phyloP scores from a whole-genome alignment of 2,329 filamentous ascomycete genomes.

The Hymenotorrendiella dingleyae region DNA sequence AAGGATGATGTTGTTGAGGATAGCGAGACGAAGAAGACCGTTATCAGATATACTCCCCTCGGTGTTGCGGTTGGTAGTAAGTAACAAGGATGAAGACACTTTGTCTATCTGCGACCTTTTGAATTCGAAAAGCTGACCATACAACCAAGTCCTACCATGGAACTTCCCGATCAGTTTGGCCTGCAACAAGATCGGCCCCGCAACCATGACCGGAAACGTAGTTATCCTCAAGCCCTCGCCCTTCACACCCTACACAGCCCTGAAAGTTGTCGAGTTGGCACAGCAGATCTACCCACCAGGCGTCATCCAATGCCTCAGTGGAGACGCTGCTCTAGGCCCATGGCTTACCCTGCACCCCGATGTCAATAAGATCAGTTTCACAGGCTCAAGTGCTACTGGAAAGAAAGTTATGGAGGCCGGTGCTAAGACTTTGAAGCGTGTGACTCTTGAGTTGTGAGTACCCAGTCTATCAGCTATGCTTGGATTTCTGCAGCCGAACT shows the following conservation, averaged over 20 bases:
- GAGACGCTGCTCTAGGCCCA: constrained; percentile 41
- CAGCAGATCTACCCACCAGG: constrained; percentile 44
- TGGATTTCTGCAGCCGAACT: no score
- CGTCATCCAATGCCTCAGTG: constrained; percentile 47
- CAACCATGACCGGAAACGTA: constrained; percentile 45
- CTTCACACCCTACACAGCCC: constrained; percentile 45
- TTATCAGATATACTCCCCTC: neutral
- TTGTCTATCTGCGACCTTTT: neutral
- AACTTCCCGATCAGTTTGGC: constrained; percentile 43
- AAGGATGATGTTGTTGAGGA: neutral
- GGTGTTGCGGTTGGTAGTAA: constrained; percentile 40
- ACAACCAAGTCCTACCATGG: constrained; percentile 47
- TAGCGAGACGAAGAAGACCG: neutral
- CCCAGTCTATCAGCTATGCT: no score
- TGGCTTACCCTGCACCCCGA: constrained; percentile 43
- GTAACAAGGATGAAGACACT: neutral
- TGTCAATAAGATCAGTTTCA: constrained; percentile 51
- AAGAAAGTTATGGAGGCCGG: constrained; percentile 43
- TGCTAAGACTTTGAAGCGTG: constrained; percentile 43
- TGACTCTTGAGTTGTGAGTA: constrained; percentile 46
- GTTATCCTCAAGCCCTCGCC: constrained; percentile 53
- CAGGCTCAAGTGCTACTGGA: constrained; percentile 44
- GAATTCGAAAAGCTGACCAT: neutral
- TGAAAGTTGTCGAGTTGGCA: constrained; percentile 46
- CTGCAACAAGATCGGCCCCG: constrained; percentile 40